These are phyloP conservation scores for Balamuthia mandrillaris DNA, from an alignment of 208 protist species.

Conservation along the genomic window DNA sequence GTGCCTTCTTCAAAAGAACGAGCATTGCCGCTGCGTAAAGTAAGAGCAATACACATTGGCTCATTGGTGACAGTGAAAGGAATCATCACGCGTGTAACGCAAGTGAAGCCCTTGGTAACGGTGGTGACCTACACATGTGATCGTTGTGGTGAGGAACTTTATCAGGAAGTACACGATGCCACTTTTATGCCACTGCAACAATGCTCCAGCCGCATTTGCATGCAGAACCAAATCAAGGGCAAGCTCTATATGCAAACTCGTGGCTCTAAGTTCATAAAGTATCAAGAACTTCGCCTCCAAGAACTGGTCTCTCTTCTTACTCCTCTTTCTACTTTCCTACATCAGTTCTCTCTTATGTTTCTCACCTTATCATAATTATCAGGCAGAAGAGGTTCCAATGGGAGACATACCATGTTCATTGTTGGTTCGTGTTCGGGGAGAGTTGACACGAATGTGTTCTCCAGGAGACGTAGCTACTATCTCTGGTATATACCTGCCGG, in stretches of 20 bases:
- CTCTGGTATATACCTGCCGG: slow-evolving; percentile 46
- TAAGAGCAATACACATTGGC: slow-evolving; percentile 62
- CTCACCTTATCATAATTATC: background rate
- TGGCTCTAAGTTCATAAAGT: slow-evolving; percentile 84
- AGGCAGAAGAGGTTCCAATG: slow-evolving; percentile 73
- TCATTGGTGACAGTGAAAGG: slow-evolving; percentile 59
- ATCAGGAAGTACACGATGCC: slow-evolving; percentile 41
- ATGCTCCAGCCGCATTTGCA: slow-evolving; percentile 63
- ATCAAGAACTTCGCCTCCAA: slow-evolving; percentile 83
- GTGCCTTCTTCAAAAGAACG: too few relatives aligned
- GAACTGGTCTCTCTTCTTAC: slow-evolving; percentile 60
- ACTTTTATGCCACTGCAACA: slow-evolving; percentile 69
- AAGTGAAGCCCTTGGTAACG: slow-evolving; percentile 78
- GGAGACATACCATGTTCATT: slow-evolving; percentile 81
- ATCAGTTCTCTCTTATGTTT: background rate
- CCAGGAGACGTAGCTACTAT: slow-evolving; percentile 77
- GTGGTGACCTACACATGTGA: slow-evolving; percentile 85
- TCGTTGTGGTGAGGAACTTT: slow-evolving; percentile 62
- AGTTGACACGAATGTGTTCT: slow-evolving; percentile 64
- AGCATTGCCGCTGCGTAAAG: slow-evolving; percentile 48
- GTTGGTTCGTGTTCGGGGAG: slow-evolving; percentile 72
- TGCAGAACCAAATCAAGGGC: slow-evolving; percentile 52
- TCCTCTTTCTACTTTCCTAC: background rate
- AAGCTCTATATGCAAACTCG: slow-evolving; percentile 74
- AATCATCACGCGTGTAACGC: slow-evolving; percentile 78